Base-by-base conservation (phyloP, 148 eudicot genomes). In the Fagopyrum homotropicum region DNA sequence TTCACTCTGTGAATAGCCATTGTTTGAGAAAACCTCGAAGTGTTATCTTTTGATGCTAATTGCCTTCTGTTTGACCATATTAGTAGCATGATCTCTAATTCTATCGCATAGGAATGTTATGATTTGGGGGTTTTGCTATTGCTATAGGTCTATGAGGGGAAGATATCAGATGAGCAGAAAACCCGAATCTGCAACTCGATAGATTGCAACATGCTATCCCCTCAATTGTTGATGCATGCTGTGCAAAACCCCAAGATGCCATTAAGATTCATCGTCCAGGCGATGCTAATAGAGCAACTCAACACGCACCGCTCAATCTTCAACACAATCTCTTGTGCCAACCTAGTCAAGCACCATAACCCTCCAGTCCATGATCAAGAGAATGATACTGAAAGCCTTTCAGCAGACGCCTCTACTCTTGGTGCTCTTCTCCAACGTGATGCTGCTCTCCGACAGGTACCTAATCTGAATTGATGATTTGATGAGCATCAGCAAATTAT, bases 201-300 rank as follows among this genome's bases (percentile, higher is more conserved):
- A 69, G 98, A 89, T 82, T 90, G 97, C 84, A 84, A 84, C 79
- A 85, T 80, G 50, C 85, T 93, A 8, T 91, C 98, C 12, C 68
- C 89, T 4, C 76, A 83, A 51, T 82, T 83, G 44, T 87, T 91
- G 46, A 80, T 87, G 87, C 98, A 91, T 73, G 91, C 91, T 0
- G 98, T 93, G 6, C 98, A 93, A 54, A 93, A 93, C 86, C 93
- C 93, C 0, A 83, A 79, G 35, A 83, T 93, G 91, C 97, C 98
- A 10, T 80, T 93, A 8, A 76, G 93, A 8, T 91, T 93, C 83
- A 79, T 93, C 0, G 91, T 93, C 79, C 96, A 91, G 80, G 96
- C 98, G 79, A 91, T 93, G 96, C 89, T 93, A 68, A 76, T 89
- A 51, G 90, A 88, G 82, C 97, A 91, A 76, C 89, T 93, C 82